phyloP scores from a whole-genome alignment of 75 land plant genomes.

The Adiantum capillusveneris region DNA sequence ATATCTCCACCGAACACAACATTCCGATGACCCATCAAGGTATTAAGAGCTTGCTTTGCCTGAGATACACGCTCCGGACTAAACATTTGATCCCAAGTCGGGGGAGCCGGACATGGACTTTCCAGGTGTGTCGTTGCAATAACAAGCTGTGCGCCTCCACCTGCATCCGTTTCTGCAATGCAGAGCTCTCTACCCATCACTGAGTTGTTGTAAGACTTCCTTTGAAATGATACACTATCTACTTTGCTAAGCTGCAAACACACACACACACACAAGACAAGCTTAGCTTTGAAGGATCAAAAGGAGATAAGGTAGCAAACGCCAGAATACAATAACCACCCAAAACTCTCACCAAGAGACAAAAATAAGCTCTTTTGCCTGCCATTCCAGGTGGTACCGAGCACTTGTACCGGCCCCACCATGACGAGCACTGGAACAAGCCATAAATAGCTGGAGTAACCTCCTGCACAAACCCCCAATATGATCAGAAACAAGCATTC shows the following conservation, averaged over 20 bases:
- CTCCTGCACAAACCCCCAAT: slow-evolving; percentile 47
- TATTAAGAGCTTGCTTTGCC: slow-evolving; percentile 54
- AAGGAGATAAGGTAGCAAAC: too few relatives aligned
- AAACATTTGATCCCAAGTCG: slow-evolving; percentile 89
- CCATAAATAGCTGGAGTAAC: slow-evolving; percentile 69
- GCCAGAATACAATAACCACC: too few relatives aligned
- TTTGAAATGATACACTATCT: slow-evolving; percentile 46
- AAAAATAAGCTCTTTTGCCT: slow-evolving; percentile 54
- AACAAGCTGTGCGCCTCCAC: slow-evolving; percentile 24
- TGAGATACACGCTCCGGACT: slow-evolving; percentile 81
- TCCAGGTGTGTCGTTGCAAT: slow-evolving; percentile 89
- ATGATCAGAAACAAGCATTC: too few relatives aligned
- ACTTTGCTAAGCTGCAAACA: slow-evolving; percentile 62
- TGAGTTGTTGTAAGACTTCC: slow-evolving; percentile 58
- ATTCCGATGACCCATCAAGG: slow-evolving; percentile 51
- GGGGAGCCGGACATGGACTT: slow-evolving; percentile 91
- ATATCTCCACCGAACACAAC: slow-evolving; percentile 85
- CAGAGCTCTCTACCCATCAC: slow-evolving; percentile 89
- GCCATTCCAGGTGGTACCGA: slow-evolving; percentile 49
- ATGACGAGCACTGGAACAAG: slow-evolving; percentile 51
- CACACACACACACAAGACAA: too few relatives aligned
- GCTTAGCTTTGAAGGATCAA: too few relatives aligned
- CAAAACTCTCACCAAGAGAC: slow-evolving; percentile 55
- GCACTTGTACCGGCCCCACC: slow-evolving; percentile 78
- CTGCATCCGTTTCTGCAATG: slow-evolving; percentile 37